Base-by-base conservation (phyloP, 768 basidiomycete species). In the Gymnopilus dilepis region DNA sequence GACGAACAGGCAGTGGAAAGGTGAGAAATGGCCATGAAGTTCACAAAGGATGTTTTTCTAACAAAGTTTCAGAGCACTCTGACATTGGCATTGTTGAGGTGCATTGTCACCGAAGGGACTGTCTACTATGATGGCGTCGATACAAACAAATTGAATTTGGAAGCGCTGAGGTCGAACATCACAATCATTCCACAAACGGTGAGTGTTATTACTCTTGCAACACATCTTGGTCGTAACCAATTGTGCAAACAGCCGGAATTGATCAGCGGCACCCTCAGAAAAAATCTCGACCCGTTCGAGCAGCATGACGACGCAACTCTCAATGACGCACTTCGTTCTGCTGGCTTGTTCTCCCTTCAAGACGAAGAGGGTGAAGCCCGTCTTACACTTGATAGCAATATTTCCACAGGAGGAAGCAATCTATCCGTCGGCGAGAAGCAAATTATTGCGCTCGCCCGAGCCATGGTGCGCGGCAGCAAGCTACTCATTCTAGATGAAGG, bases 101-200 rank as follows among this genome's bases (percentile, higher is more conserved):
- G 83, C 66, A 83, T 87, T 33, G 77, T 82, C 24, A 85, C 83
- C 0, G 77, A 80, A 37, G 85, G 85, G 2, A 70, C 73, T 15
- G 81, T 87, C 1, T 72, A 74, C 52, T 86, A 83, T 54, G 86
- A 87, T 58, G 84, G 82, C 6, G 62, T 81, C 21, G 74, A 75
- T 40, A 84, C 82, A 0, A 71, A 73, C 48, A 70, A 70, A 8
- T 68, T 87, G 61, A 86, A 86, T 65, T 72, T 88, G 0, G 80
- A 87, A 56, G 81, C 76, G 4, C 73, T 89, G 22, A 75, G 87
- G 17, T 76, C 78, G 4, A 80, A 80, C 57, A 78, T 89, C 47
- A 87, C 86, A 2, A 84, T 86, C 65, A 87, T 84, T 24, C 82
- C 80, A 2, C 81, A 81, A 68, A 71, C 77, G 51, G 77, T 77